Evolutionary conservation across 2,329 filamentous ascomycete genomes (phyloP).

Genomic region (Penicillium sp.): DNA sequence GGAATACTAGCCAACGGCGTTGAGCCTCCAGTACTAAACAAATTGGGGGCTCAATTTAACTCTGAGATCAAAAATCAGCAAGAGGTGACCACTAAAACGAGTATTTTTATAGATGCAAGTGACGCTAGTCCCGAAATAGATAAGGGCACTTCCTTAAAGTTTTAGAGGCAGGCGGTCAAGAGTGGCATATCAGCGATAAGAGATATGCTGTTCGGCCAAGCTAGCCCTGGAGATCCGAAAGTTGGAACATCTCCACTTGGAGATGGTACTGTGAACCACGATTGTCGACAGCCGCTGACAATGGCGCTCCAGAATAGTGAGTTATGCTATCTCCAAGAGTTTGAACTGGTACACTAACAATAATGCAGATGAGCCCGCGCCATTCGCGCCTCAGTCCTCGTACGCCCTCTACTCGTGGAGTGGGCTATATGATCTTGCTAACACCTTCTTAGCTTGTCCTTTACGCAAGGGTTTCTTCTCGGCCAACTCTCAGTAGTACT

Average conservation of each 20-base stretch:
- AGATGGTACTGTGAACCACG: constrained; percentile 25
- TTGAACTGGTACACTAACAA: constrained; percentile 14
- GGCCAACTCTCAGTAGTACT: constrained; percentile 91
- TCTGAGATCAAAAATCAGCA: too few species aligned
- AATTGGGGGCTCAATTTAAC: too few species aligned
- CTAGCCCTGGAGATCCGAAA: constrained; percentile 13
- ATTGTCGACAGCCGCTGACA: constrained; percentile 26
- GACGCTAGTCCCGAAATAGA: background rate
- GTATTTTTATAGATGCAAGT: background rate
- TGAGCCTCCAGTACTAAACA: too few species aligned
- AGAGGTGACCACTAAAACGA: too few species aligned
- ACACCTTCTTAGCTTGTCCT: constrained; percentile 64
- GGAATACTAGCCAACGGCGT: too few species aligned
- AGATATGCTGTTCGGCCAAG: constrained; percentile 15
- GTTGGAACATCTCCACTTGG: constrained; percentile 19
- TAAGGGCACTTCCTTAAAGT: background rate
- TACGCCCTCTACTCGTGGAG: constrained; percentile 26
- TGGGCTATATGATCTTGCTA: constrained; percentile 17
- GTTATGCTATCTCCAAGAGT: background rate
- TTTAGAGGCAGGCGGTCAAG: background rate
- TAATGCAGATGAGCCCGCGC: constrained; percentile 28
- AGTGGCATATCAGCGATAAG: constrained; percentile 15
- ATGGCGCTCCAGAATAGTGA: constrained; percentile 36
- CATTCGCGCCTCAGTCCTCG: constrained; percentile 42
- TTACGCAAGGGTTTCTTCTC: constrained; percentile 88